Conservation (phyloP, 2,329 filamentous ascomycete species). For the Ceratocystis lukuohia region DNA sequence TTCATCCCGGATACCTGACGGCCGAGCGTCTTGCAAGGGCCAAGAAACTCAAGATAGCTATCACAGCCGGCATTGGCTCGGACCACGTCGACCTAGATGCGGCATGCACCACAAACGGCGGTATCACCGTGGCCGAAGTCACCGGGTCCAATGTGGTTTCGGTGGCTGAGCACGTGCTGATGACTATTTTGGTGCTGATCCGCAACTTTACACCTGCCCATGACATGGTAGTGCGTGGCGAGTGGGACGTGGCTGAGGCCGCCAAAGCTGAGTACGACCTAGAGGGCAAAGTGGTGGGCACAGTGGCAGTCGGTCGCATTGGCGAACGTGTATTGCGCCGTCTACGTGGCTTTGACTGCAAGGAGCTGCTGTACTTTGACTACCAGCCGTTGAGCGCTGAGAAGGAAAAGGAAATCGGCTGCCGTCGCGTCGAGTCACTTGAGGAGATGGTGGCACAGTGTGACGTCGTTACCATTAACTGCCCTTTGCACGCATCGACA, state of each 20-base stretch:
- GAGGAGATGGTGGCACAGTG: conserved; percentile 92
- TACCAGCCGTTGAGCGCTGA: conserved; percentile 87
- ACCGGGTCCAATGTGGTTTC: conserved; percentile 98
- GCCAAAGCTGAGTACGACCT: conserved; percentile 99
- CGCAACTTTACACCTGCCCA: conserved; percentile 98
- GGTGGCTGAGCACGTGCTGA: conserved; percentile 96
- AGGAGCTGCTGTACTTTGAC: conserved; percentile 98
- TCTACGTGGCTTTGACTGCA: conserved; percentile 97
- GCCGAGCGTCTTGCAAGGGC: conserved; percentile 92
- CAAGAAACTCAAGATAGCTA: conserved; percentile 95
- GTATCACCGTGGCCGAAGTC: conserved; percentile 92
- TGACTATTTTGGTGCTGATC: conserved; percentile 92
- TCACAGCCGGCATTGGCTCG: conserved; percentile 95
- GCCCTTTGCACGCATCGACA: conserved; percentile 97
- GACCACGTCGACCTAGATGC: conserved; percentile 96
- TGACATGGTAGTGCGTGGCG: conserved; percentile 76
- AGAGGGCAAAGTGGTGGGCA: conserved; percentile 94
- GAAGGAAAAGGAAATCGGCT: conserved; percentile 89
- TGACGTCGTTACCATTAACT: conserved; percentile 98
- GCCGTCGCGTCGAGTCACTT: conserved; percentile 71
- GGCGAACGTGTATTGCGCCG: conserved; percentile 94
- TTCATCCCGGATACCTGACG: conserved; percentile 96
- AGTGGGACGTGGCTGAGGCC: conserved; percentile 90
- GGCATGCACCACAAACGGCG: conserved; percentile 96
- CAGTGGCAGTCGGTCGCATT: conserved; percentile 92